Evolutionary conservation across 345 rosid genomes (phyloP), one percentile per base, ranked within the genome.

Genomic region (Salix viminalis): DNA sequence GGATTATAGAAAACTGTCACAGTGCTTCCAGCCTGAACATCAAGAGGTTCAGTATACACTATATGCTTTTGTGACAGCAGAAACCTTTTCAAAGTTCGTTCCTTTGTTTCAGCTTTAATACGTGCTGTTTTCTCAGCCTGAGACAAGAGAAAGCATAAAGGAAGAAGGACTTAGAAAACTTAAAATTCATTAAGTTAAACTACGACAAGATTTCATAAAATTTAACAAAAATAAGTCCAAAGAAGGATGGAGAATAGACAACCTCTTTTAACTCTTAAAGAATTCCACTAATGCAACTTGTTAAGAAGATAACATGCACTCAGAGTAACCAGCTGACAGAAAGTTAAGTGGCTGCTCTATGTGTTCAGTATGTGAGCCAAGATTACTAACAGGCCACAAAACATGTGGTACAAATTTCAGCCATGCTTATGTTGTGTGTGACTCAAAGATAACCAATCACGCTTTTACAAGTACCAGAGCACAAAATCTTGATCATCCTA

Each of bases 11-110:
- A 83, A 72, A 93, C 88, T 7, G 88, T 89, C 75, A 79, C 92
- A 0, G 78, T 76, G 37, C 77, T 88, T 82, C 99, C 99, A 28
- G 97, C 99, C 73, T 87, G 88, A 79, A 95, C 79, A 77, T 89
- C 89, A 60, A 95, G 87, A 67, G 99, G 99, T 72, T 95, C 92
- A 1, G 97, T 91, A 78, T 90, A 93, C 79, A 95, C 93, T 65
- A 93, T 77, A 61, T 95, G 87, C 80, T 90, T 95, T 70, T 89
- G 96, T 42, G 99, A 91, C 72, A 95, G 85, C 74, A 95, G 78
- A 86, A 93, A 93, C 81, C 84, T 90, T 80, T 86, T 89, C 80
- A 93, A 77, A 32, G 97, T 89, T 82, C 73, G 84, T 75, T 89
- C 89, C 86, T 95, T 89, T 66, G 82, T 88, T 82, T 91, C 89